Evolutionary conservation across 140 eudicot genomes (phyloP).

Genomic region (Ambrosia hybrid): DNA sequence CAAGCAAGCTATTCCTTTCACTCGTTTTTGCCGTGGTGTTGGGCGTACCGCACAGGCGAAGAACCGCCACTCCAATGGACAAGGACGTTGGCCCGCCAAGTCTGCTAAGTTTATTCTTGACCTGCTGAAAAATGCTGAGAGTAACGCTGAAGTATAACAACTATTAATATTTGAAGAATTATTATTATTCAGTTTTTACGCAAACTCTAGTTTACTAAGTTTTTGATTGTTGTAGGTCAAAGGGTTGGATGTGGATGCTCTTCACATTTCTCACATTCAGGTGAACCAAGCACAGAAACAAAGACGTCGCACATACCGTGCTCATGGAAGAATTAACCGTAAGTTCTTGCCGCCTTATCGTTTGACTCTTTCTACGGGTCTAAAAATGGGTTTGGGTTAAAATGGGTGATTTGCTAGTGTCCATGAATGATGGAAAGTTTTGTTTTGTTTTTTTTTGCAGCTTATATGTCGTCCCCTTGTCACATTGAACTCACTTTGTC

Average conservation of each 20-base stretch:
- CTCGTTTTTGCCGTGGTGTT: constrained; percentile 63
- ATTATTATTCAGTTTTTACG: neutral
- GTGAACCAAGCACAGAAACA: constrained; percentile 75
- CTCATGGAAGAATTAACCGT: constrained; percentile 72
- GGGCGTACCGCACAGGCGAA: constrained; percentile 74
- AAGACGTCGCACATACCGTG: constrained; percentile 70
- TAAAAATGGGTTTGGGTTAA: no score
- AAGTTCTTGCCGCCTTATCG: constrained; percentile 1
- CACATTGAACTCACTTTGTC: constrained; percentile 52
- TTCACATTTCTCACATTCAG: constrained; percentile 68
- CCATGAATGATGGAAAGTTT: neutral
- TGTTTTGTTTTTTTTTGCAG: constrained; percentile 23
- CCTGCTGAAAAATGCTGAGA: constrained; percentile 59
- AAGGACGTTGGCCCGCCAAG: constrained; percentile 71
- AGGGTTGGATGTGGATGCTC: constrained; percentile 70
- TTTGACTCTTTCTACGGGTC: neutral
- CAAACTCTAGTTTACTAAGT: neutral
- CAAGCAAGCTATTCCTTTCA: constrained; percentile 67
- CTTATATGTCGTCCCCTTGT: constrained; percentile 48
- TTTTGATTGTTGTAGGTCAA: constrained; percentile 35
- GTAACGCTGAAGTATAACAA: constrained; percentile 51
- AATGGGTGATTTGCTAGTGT: neutral
- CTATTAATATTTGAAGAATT: neutral
- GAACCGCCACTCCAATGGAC: constrained; percentile 67
- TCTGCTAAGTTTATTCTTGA: constrained; percentile 64